phyloP scores from a whole-genome alignment of 495 filamentous ascomycete species.

The Neurospora sp. region DNA sequence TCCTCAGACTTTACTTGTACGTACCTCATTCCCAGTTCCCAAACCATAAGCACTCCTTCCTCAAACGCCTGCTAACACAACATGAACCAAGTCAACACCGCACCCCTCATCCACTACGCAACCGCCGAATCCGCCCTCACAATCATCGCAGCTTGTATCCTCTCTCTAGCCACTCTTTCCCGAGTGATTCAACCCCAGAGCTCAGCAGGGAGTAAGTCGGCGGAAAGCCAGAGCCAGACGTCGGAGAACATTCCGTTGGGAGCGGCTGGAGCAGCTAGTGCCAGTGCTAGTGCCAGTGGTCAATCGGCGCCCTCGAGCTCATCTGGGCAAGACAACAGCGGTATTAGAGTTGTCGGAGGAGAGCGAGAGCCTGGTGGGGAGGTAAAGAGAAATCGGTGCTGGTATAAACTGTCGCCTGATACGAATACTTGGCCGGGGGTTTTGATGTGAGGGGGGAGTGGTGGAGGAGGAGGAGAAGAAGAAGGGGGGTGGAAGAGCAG shows the following conservation, averaged over 20 bases:
- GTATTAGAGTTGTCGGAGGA: neutral
- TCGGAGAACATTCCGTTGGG: neutral
- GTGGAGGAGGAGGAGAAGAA: neutral
- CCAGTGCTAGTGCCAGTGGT: neutral
- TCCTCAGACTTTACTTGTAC: slow-evolving; percentile 20
- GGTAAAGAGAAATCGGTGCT: neutral
- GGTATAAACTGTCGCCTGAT: neutral
- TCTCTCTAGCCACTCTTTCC: slow-evolving; percentile 25
- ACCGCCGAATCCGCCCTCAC: slow-evolving; percentile 25
- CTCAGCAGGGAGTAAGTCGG: slow-evolving; percentile 2
- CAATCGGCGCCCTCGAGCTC: neutral
- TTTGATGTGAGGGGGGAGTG: neutral
- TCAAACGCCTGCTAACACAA: no score
- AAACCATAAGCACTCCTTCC: no score
- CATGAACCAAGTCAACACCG: slow-evolving; percentile 10
- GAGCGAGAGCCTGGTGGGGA: neutral
- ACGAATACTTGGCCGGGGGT: neutral
- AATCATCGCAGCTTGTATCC: slow-evolving; percentile 29
- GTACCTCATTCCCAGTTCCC: no score
- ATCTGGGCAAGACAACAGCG: neutral
- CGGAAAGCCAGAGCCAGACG: neutral
- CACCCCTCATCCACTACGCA: slow-evolving; percentile 22
- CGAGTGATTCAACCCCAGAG: slow-evolving; percentile 5
- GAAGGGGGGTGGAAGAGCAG: neutral
- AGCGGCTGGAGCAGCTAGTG: neutral